Evolutionary conservation across 2,329 filamentous ascomycete genomes (phyloP).

Genomic region (Cylindrodendrum hubeiense): DNA sequence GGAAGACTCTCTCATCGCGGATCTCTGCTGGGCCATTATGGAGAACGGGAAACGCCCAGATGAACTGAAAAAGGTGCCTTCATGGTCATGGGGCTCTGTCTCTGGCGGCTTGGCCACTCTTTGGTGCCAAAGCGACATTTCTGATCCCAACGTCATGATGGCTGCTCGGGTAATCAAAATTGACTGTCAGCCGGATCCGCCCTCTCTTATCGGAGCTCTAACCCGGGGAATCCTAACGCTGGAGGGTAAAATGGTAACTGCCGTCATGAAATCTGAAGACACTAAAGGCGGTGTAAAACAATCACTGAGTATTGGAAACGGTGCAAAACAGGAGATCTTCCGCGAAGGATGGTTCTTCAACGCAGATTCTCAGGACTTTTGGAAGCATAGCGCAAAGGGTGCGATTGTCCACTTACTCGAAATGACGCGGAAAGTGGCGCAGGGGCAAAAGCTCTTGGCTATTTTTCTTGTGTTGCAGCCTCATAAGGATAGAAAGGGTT

Average conservation of each 20-base stretch:
- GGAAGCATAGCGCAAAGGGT: neutral
- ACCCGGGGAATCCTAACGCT: slow-evolving; percentile 16
- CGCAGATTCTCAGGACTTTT: slow-evolving; percentile 13
- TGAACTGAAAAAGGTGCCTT: slow-evolving; percentile 23
- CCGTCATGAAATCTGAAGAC: neutral
- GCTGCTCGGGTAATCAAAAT: slow-evolving; percentile 9
- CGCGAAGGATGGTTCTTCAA: slow-evolving; percentile 19
- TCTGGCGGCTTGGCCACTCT: slow-evolving; percentile 22
- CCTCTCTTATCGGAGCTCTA: slow-evolving; percentile 20
- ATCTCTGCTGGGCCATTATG: slow-evolving; percentile 29
- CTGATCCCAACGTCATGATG: slow-evolving; percentile 7
- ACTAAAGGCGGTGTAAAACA: neutral
- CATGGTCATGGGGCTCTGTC: slow-evolving; percentile 35
- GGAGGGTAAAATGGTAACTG: slow-evolving; percentile 20
- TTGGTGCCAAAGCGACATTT: slow-evolving; percentile 26
- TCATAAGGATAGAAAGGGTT: neutral
- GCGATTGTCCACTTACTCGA: slow-evolving; percentile 11
- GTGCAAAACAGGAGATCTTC: neutral
- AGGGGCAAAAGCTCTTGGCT: neutral
- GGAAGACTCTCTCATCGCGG: slow-evolving; percentile 25
- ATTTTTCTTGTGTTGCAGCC: slow-evolving; percentile 20
- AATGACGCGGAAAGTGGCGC: slow-evolving; percentile 15
- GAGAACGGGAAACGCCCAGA: slow-evolving; percentile 20
- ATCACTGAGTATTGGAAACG: neutral
- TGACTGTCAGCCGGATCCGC: slow-evolving; percentile 27